These are phyloP conservation scores for Leucaena leucocephala DNA, from an alignment of 306 rosid species.

Conservation along the genomic window DNA sequence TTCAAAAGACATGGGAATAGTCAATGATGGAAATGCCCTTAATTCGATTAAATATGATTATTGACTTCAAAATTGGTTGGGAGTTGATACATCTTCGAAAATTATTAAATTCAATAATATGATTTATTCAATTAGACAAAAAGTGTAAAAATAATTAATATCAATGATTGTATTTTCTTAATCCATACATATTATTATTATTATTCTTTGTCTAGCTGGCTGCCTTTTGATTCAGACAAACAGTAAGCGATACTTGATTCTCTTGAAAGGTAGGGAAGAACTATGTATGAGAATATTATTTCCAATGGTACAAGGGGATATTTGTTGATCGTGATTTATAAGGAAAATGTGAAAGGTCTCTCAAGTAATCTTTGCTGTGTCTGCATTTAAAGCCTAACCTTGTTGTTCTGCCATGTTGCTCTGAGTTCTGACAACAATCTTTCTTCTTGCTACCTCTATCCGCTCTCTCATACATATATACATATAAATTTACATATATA, in stretches of 20 bases:
- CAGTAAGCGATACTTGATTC: not conserved
- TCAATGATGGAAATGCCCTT: not conserved
- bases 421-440: slow-evolving; percentile 15
- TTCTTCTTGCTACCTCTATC: not conserved
- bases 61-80: not conserved
- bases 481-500: not conserved
- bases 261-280: not conserved
- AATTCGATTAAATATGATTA: not conserved
- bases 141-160: not conserved
- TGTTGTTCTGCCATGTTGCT: slow-evolving; percentile 27
- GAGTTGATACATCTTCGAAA: not conserved
- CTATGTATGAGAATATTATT: not conserved
- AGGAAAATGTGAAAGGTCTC: slow-evolving; percentile 27
- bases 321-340: not conserved
- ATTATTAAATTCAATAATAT: not conserved
- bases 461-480: not conserved
- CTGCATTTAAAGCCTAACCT: slow-evolving; percentile 17
- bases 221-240: not conserved
- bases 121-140: not conserved
- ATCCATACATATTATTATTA: not conserved
- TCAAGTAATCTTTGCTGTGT: slow-evolving; percentile 27
- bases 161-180: not conserved
- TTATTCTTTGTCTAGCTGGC: slow-evolving; percentile 1
- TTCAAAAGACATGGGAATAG: not conserved
- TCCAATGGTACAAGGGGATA: slow-evolving; percentile 5